Conservation (phyloP, 495 filamentous ascomycete genomes). For the Xylaria venustula region DNA sequence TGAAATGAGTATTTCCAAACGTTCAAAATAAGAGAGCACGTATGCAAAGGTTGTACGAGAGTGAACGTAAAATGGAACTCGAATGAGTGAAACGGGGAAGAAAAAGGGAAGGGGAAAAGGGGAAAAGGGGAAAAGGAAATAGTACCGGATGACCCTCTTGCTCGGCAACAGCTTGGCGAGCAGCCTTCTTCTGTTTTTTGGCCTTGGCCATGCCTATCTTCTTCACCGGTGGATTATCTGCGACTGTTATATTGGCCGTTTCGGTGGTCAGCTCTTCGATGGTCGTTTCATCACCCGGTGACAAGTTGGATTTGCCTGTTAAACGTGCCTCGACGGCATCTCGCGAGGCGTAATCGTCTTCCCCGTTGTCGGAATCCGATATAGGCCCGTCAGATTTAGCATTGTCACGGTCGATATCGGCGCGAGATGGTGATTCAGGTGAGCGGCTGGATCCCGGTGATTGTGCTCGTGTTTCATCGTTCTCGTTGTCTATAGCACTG, state of each 20-base stretch:
- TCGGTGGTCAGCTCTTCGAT: conserved; percentile 3
- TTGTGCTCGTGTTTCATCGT: neutral
- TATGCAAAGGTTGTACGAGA: neutral
- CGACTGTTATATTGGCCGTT: conserved; percentile 7
- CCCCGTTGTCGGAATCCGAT: conserved; percentile 23
- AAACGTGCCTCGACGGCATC: conserved; percentile 40
- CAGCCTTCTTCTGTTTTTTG: conserved; percentile 79
- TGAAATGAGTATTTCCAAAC: neutral
- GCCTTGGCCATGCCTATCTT: conserved; percentile 86
- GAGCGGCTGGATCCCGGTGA: conserved; percentile 1
- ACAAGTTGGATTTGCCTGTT: neutral
- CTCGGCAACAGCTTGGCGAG: conserved; percentile 50
- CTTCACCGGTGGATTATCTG: conserved; percentile 26
- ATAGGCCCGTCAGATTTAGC: conserved; percentile 2
- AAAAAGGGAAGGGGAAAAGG: too few relatives aligned
- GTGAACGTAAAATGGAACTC: neutral
- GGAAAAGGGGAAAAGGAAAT: too few relatives aligned
- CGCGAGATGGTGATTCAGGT: conserved; percentile 1
- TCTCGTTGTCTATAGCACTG: neutral
- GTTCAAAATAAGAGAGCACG: too few relatives aligned
- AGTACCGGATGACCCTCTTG: conserved; percentile 35
- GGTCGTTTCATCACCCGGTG: neutral
- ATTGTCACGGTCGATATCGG: conserved; percentile 2
- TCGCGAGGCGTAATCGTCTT: conserved; percentile 46
- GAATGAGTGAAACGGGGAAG: neutral